Evolutionary conservation across 345 rosid genomes (phyloP).

Genomic region (Ceriops zippeliana): DNA sequence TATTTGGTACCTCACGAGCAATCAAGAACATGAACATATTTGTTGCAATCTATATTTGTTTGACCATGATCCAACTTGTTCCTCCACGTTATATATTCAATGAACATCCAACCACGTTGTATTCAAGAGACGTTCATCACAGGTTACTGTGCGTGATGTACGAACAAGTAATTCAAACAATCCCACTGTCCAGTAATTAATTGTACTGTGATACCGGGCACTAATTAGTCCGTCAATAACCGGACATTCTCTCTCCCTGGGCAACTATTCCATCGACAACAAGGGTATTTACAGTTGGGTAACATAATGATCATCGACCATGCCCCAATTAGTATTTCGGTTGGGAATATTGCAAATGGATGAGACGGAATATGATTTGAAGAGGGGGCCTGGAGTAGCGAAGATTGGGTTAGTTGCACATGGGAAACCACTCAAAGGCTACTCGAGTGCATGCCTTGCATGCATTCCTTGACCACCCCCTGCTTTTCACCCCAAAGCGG

Average conservation of each 20-base stretch:
- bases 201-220: no score
- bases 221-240: no score
- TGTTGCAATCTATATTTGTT: not conserved
- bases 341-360: not conserved
- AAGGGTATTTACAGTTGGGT: not conserved
- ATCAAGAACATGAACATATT: not conserved
- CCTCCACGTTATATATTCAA: not conserved
- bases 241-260: not conserved
- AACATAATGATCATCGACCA: not conserved
- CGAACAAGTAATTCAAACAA: not conserved
- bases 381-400: not conserved
- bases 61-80: not conserved
- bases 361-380: constrained; percentile 4
- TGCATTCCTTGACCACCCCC: constrained; percentile 33
- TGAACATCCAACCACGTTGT: no score
- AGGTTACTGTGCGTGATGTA: no score
- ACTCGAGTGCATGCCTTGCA: constrained; percentile 52
- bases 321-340: not conserved
- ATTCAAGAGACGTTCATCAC: no score
- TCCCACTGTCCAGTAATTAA: not conserved
- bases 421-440: constrained; percentile 56
- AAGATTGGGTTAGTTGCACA: constrained; percentile 46
- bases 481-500: constrained; percentile 34
- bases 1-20: no score
- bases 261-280: constrained; percentile 1